Percentiles rank a stretch among this genome's conserved stretches.
Conservation (phyloP, 2,329 filamentous ascomycete genomes). For the Curvularia eragrostidis region DNA sequence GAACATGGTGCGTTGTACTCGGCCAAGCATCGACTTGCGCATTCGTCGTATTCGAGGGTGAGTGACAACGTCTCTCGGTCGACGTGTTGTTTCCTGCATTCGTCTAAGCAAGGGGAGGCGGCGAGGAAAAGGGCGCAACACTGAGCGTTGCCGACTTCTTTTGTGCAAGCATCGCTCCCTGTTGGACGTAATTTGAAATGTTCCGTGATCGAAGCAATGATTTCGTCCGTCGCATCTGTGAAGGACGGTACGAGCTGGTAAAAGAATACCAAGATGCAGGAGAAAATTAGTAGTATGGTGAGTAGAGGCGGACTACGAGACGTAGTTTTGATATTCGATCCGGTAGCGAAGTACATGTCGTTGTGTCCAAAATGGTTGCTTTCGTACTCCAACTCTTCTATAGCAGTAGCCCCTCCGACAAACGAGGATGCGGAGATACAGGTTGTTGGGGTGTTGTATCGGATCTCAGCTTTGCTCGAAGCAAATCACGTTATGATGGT, state of each 20-base stretch:
- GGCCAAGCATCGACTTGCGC: slow-evolving; percentile 11
- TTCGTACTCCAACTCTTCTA: not conserved
- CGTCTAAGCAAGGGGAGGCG: slow-evolving; percentile 9
- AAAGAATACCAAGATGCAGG: slow-evolving; percentile 17
- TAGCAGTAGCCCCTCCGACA: not conserved
- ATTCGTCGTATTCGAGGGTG: slow-evolving; percentile 11
- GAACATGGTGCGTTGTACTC: slow-evolving; percentile 3
- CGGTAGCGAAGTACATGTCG: slow-evolving; percentile 2
- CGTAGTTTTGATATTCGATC: slow-evolving; percentile 3
- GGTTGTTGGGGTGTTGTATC: not conserved
- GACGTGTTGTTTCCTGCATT: slow-evolving; percentile 8
- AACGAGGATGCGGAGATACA: not conserved
- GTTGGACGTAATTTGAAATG: not conserved
- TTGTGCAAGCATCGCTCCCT: slow-evolving; percentile 6
- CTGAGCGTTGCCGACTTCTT: slow-evolving; percentile 5
- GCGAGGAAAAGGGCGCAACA: slow-evolving; percentile 11
- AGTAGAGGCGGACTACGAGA: slow-evolving; percentile 6
- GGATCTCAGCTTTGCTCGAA: no score
- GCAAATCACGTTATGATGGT: not conserved
- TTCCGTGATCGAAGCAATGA: not conserved
- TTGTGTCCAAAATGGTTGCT: not conserved
- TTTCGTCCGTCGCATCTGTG: not conserved
- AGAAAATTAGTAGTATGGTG: slow-evolving; percentile 3
- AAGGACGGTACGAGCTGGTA: slow-evolving; percentile 14
- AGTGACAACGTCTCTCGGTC: slow-evolving; percentile 8